Evolutionary conservation across 345 rosid species (phyloP).

Genomic region (Brassica carinata): DNA sequence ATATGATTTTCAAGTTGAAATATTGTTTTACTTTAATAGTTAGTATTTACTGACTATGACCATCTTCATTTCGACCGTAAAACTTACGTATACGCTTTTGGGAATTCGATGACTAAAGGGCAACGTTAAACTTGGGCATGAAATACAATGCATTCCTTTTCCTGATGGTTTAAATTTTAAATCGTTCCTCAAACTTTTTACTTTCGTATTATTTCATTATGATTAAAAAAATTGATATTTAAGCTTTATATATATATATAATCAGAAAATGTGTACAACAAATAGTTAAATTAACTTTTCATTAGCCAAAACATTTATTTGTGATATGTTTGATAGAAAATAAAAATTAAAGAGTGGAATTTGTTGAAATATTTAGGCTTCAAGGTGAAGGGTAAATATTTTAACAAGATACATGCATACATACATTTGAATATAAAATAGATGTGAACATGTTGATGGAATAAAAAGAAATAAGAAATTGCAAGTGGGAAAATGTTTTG

Average conservation of each 20-base stretch:
- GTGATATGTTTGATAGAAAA: neutral
- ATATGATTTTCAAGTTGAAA: neutral
- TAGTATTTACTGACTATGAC: neutral
- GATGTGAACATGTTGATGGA: slow-evolving; percentile 27
- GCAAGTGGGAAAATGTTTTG: slow-evolving; percentile 42
- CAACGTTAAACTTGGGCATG: slow-evolving; percentile 8
- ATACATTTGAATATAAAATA: neutral
- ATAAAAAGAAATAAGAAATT: slow-evolving; percentile 14
- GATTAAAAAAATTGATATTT: neutral
- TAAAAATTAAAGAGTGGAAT: neutral
- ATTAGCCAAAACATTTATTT: neutral
- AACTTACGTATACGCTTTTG: slow-evolving; percentile 14
- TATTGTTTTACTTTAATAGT: neutral
- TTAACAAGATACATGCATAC: slow-evolving; percentile 3
- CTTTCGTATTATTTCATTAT: slow-evolving; percentile 6
- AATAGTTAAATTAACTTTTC: neutral
- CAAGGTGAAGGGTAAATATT: slow-evolving; percentile 13
- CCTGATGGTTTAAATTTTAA: neutral
- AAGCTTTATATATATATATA: neutral
- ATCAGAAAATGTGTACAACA: neutral
- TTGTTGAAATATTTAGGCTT: neutral
- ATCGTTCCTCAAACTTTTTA: neutral
- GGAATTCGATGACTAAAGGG: neutral
- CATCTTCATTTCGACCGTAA: neutral
- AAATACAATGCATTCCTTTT: neutral